phyloP scores from a whole-genome alignment of 768 basidiomycete genomes.

The Podaxis carcinomalis region DNA sequence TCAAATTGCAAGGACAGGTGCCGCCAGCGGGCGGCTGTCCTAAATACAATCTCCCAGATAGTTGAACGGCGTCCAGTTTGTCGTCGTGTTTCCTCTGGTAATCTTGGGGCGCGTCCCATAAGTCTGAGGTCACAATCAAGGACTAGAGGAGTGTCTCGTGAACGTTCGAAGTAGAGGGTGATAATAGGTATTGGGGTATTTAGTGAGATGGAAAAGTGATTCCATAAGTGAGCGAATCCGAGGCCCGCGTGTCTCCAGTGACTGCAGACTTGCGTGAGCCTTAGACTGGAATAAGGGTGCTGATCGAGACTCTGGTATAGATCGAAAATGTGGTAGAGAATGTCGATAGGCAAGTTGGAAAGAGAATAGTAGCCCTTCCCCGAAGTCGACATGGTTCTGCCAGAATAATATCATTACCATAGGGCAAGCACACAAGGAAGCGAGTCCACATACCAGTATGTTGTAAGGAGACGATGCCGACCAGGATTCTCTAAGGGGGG shows the following conservation, averaged over 20 bases:
- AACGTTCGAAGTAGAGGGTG: conserved; percentile 17
- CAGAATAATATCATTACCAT: not conserved
- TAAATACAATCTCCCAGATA: not conserved
- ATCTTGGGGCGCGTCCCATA: not conserved
- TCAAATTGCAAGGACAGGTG: not conserved
- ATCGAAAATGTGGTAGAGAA: not conserved
- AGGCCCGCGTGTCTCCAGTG: conserved; percentile 18
- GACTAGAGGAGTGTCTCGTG: conserved; percentile 16
- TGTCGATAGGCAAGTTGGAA: not conserved
- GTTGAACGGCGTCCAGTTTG: not conserved
- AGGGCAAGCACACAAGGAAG: not conserved
- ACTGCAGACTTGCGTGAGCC: conserved; percentile 17
- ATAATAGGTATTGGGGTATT: conserved; percentile 15
- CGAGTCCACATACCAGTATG: not conserved
- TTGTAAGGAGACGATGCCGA: not conserved
- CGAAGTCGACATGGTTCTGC: not conserved
- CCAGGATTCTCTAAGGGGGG: not conserved
- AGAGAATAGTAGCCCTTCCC: not conserved
- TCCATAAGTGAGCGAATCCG: conserved; percentile 16
- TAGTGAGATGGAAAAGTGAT: conserved; percentile 11
- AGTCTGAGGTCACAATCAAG: conserved; percentile 19
- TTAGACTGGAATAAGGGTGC: conserved; percentile 8
- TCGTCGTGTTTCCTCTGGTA: not conserved
- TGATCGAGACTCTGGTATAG: not conserved
- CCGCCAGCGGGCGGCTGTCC: not conserved